Base-by-base conservation (phyloP, 1,284 basidiomycete genomes). In the Ceratobasidium sp. region DNA sequence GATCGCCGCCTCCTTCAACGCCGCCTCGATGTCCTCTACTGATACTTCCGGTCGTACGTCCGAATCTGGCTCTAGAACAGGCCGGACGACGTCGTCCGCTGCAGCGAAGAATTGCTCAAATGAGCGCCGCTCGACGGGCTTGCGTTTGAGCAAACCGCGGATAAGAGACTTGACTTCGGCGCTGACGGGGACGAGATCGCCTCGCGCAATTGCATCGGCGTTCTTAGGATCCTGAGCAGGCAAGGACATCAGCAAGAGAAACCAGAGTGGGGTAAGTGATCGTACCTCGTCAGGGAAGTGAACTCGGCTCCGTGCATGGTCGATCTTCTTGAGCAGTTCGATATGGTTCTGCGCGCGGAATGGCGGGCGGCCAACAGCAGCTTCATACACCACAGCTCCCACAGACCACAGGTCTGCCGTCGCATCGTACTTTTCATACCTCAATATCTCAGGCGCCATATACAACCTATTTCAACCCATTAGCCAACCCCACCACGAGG, bases 351-450 rank as follows among this genome's bases (percentile, higher is more conserved):
- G 89, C 0, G 98, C 97, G 19, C 96, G 90, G 84, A 97, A 99
- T 0, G 98, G 97, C 1, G 98, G 93, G 78, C 90, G 91, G 2
- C 96, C 97, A 27, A 96, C 92, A 22, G 90, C 87, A 92, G 98
- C 98, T 83, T 99, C 98, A 82, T 92, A 99, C 0, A 98, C 84
- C 2, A 99, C 97, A 0, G 98, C 96, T 7, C 97, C 98, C 39
- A 98, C 95, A 6, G 95, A 97, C 97, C 97, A 99, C 0, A 99
- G 86, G 81, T 99, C 97, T 0, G 95, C 97, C 81, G 96, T 98
- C 29, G 96, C 96, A 81, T 98, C 96, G 82, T 99, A 98, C 82
- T 97, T 98, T 83, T 99, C 93, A 81, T 98, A 98, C 24, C 94
- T 89, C 22, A 99, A 84, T 77, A 99, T 99, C 83, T 99, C 97